Evolutionary conservation across 2,329 filamentous ascomycete genomes (phyloP), one percentile per base, ranked within the genome.

Genomic region (Taxawa tesnikishii): DNA sequence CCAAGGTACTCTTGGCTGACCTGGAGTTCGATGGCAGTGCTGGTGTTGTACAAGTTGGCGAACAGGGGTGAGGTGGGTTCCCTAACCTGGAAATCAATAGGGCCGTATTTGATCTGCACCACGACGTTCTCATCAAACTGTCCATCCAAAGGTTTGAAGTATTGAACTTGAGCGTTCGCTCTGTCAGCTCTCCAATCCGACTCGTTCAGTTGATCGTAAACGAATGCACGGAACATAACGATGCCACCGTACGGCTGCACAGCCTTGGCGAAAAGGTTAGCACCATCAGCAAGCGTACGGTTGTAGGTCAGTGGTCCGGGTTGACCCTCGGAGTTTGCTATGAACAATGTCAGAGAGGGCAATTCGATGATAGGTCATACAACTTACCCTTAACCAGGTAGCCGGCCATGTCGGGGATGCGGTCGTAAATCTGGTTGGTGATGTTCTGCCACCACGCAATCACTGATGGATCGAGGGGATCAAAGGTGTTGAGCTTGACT

Each of bases 51-150:
- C 5, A 70, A 43, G 28, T 67, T 60, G 5, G 62, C 65, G 39
- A 83, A 80, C 1, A 83, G 54, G 0, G 79, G 77, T 4, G 71
- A 79, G 1, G 65, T 54, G 1, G 78, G 72, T 48, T 82, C 78
- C 21, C 78, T 68, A 8, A 81, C 73, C 44, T 82, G 78, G 51
- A 83, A 82, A 46, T 83, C 78, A 37, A 82, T 82, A 0, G 78
- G 76, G 0, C 79, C 78, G 39, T 77, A 80, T 51, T 83, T 83
- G 53, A 83, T 75, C 47, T 83, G 78, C 3, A 83, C 63, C 0
- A 83, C 63, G 0, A 82, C 76, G 28, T 83, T 83, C 28, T 76
- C 71, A 14, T 77, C 72, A 35, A 83, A 83, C 37, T 74, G 50
- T 4, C 64, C 68, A 43, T 83, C 78, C 0, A 82, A 62, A 1